Evolutionary conservation across 2,329 filamentous ascomycete species (phyloP).

Genomic region (Aspergillus sp.): DNA sequence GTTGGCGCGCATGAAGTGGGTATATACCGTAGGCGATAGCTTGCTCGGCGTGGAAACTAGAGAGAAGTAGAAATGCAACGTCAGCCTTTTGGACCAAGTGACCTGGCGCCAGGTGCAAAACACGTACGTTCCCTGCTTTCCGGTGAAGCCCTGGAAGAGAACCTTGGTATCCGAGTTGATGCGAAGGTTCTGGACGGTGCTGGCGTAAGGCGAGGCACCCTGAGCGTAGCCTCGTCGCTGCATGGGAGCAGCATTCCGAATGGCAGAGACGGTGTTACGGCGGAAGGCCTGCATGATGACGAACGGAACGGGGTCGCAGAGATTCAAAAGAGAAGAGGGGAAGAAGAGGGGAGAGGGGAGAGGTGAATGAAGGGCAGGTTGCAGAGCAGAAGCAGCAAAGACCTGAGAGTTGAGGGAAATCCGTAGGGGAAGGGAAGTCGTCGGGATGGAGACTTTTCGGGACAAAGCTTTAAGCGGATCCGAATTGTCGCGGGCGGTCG

Average conservation of each 20-base stretch:
- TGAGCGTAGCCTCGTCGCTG: slow-evolving; percentile 76
- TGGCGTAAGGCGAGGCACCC: slow-evolving; percentile 65
- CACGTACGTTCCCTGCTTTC: slow-evolving; percentile 89
- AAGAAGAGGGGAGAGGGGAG: slow-evolving; percentile 18
- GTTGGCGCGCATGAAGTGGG: slow-evolving; percentile 13
- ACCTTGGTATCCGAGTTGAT: slow-evolving; percentile 94
- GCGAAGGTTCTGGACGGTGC: slow-evolving; percentile 81
- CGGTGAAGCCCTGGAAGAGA: slow-evolving; percentile 95
- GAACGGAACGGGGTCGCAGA: slow-evolving; percentile 16
- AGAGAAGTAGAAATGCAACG: slow-evolving; percentile 16
- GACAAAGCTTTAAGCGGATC: slow-evolving; percentile 40
- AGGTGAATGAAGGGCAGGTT: slow-evolving; percentile 15
- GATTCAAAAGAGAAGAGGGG: slow-evolving; percentile 16
- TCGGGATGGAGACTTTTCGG: slow-evolving; percentile 21
- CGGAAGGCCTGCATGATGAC: slow-evolving; percentile 77
- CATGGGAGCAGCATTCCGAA: slow-evolving; percentile 60
- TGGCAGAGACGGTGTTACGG: slow-evolving; percentile 68
- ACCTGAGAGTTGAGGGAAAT: slow-evolving; percentile 4
- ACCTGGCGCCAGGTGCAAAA: not conserved
- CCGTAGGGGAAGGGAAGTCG: slow-evolving; percentile 17
- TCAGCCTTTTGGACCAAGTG: slow-evolving; percentile 29
- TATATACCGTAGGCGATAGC: slow-evolving; percentile 92
- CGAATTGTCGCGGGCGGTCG: slow-evolving; percentile 30
- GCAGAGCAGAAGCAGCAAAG: slow-evolving; percentile 9
- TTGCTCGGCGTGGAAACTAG: slow-evolving; percentile 93